These are phyloP conservation scores for Meredithiella fracta DNA, from an alignment of 2,329 filamentous ascomycete species.

Conservation along the genomic window DNA sequence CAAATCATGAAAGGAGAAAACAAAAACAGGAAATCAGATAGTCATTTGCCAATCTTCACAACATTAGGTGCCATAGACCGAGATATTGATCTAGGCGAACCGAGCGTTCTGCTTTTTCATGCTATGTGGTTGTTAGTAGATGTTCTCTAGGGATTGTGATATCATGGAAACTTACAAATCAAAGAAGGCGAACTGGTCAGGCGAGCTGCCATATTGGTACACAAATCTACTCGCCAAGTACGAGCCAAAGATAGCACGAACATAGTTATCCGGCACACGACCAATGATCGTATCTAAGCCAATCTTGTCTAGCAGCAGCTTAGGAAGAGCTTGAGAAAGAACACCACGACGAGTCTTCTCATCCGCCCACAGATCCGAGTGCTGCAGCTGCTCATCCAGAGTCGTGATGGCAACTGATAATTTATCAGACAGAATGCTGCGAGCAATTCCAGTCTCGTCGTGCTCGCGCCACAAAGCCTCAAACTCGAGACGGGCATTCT, in stretches of 20 bases:
- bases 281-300: slow-evolving; percentile 74
- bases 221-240: slow-evolving; percentile 92
- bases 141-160: not conserved
- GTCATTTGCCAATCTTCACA: not conserved
- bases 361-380: slow-evolving; percentile 81
- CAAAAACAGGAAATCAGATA: not conserved
- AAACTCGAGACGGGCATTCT: slow-evolving; percentile 86
- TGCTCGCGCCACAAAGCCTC: slow-evolving; percentile 97
- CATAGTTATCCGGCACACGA: slow-evolving; percentile 79
- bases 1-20: not conserved
- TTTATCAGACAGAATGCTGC: slow-evolving; percentile 80
- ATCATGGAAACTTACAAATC: slow-evolving; percentile 60
- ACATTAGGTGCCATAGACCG: not conserved
- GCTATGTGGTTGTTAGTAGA: slow-evolving; percentile 22
- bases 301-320: slow-evolving; percentile 72
- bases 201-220: slow-evolving; percentile 82
- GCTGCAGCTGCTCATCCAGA: slow-evolving; percentile 88
- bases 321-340: slow-evolving; percentile 70
- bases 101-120: slow-evolving; percentile 31
- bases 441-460: slow-evolving; percentile 58
- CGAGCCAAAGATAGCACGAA: slow-evolving; percentile 88
- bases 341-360: slow-evolving; percentile 61
- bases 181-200: slow-evolving; percentile 96
- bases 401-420: slow-evolving; percentile 88
- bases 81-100: not conserved